A percentile compares a stretch with the other conserved stretches of the same genome.
These are phyloP conservation scores for Kalmanozyma brasiliensis DNA, from an alignment of 1,284 basidiomycete genomes.

Conservation along the genomic window DNA sequence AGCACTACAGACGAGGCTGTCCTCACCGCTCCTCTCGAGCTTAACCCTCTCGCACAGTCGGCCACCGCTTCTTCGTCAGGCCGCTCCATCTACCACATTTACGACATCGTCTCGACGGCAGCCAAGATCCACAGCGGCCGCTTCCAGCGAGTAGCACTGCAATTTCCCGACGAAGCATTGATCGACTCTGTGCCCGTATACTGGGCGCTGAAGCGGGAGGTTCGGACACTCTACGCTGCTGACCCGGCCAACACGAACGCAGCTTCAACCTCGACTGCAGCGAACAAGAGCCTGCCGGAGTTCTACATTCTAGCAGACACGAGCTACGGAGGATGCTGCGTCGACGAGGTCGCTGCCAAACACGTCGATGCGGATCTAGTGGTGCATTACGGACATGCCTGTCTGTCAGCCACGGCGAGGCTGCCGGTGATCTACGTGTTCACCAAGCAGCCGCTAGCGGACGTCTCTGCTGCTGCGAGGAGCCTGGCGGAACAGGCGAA, in stretches of 20 bases:
- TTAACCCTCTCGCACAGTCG: constrained; percentile 50
- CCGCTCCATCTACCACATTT: constrained; percentile 49
- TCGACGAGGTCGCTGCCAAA: constrained; percentile 93
- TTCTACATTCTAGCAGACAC: constrained; percentile 94
- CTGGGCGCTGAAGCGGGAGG: constrained; percentile 75
- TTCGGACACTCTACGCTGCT: constrained; percentile 54
- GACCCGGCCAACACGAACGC: neutral
- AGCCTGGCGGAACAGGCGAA: constrained; percentile 30
- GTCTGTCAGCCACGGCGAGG: constrained; percentile 81
- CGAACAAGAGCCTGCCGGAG: constrained; percentile 7
- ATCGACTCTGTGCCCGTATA: constrained; percentile 89
- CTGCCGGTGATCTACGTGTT: constrained; percentile 87
- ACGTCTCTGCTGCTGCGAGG: constrained; percentile 68
- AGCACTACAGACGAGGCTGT: constrained; percentile 63
- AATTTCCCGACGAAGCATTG: constrained; percentile 94
- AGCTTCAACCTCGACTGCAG: constrained; percentile 5
- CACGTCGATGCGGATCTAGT: constrained; percentile 92
- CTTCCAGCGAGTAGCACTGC: constrained; percentile 74
- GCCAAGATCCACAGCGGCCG: constrained; percentile 25
- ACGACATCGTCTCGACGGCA: constrained; percentile 57
- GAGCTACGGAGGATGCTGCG: constrained; percentile 97
- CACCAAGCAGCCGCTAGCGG: constrained; percentile 73
- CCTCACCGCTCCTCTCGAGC: constrained; percentile 53
- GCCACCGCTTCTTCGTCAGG: constrained; percentile 55
- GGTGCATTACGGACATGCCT: constrained; percentile 96